phyloP scores from a whole-genome alignment of 139 green algal species.

The Picochlorum sp. region DNA sequence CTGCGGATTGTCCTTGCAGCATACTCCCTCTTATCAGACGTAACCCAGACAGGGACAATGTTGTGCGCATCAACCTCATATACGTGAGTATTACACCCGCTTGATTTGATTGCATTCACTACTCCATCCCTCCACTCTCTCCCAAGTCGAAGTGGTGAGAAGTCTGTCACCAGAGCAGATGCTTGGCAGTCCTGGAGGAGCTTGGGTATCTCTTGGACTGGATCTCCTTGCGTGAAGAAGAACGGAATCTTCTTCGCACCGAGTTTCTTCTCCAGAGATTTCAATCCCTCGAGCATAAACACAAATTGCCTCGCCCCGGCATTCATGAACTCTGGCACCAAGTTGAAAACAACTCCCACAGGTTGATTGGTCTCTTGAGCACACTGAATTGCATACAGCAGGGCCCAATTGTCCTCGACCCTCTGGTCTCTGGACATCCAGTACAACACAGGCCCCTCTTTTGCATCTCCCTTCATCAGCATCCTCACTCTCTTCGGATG shows the following conservation, averaged over 20 bases:
- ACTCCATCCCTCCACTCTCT: conserved; percentile 64
- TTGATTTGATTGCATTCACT: conserved; percentile 14
- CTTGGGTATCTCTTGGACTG: conserved; percentile 58
- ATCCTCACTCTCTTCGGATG: conserved; percentile 48
- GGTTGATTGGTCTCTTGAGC: conserved; percentile 31
- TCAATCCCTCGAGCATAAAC: conserved; percentile 84
- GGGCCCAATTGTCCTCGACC: conserved; percentile 89
- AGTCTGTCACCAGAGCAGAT: conserved; percentile 82
- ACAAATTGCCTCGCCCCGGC: conserved; percentile 74
- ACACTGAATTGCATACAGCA: conserved; percentile 72
- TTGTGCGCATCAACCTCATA: conserved; percentile 97
- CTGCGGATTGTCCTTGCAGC: conserved; percentile 82
- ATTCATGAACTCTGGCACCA: conserved; percentile 65
- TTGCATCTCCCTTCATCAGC: conserved; percentile 36
- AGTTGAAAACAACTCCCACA: conserved; percentile 74
- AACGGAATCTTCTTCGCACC: conserved; percentile 51
- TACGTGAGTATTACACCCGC: conserved; percentile 10
- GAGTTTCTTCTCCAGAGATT: conserved; percentile 39
- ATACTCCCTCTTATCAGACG: conserved; percentile 78
- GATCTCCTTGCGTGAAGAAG: conserved; percentile 66
- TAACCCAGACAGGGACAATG: conserved; percentile 85
- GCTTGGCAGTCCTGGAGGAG: conserved; percentile 52
- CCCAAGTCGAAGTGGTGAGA: conserved; percentile 66
- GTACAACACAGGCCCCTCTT: conserved; percentile 61
- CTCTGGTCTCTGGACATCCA: conserved; percentile 91